Evolutionary conservation across 2,329 filamentous ascomycete species (phyloP).

Genomic region (Ascomycota sp.): DNA sequence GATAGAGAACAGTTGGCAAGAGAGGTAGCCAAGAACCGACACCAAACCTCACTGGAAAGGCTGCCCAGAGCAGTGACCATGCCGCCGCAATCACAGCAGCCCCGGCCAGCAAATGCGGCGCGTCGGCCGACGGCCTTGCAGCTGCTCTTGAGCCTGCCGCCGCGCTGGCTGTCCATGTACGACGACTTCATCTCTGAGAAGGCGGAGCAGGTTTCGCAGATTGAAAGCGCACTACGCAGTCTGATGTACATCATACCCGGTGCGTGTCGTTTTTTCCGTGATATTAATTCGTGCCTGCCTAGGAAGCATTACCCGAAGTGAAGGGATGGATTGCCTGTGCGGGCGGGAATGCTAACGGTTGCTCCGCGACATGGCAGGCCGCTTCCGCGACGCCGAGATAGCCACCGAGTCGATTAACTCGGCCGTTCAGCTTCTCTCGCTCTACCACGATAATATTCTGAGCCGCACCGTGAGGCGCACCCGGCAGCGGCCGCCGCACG

Average conservation of each 20-base stretch:
- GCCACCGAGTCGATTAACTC: conserved; percentile 86
- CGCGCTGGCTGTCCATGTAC: conserved; percentile 52
- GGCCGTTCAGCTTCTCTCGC: conserved; percentile 68
- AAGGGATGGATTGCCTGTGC: not conserved
- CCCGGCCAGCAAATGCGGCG: not conserved
- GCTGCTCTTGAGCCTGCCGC: conserved; percentile 36
- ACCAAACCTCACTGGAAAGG: too few species aligned
- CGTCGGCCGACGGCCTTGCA: conserved; percentile 9
- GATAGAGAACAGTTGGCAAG: too few species aligned
- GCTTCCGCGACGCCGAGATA: conserved; percentile 81
- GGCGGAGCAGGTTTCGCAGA: conserved; percentile 78
- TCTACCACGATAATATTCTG: conserved; percentile 84
- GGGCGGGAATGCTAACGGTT: not conserved
- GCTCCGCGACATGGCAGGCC: conserved; percentile 39
- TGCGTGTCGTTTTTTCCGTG: conserved; percentile 9
- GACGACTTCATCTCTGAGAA: conserved; percentile 90
- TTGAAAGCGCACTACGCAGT: conserved; percentile 81
- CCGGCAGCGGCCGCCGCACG: conserved; percentile 34
- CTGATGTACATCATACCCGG: conserved; percentile 92
- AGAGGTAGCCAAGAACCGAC: too few species aligned
- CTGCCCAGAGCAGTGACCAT: not conserved
- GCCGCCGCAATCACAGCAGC: not conserved
- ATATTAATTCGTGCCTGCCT: not conserved
- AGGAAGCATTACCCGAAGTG: not conserved
- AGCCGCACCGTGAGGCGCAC: conserved; percentile 39